phyloP scores from a whole-genome alignment of 2,329 filamentous ascomycete genomes.

The Aureobasidium namibiae region DNA sequence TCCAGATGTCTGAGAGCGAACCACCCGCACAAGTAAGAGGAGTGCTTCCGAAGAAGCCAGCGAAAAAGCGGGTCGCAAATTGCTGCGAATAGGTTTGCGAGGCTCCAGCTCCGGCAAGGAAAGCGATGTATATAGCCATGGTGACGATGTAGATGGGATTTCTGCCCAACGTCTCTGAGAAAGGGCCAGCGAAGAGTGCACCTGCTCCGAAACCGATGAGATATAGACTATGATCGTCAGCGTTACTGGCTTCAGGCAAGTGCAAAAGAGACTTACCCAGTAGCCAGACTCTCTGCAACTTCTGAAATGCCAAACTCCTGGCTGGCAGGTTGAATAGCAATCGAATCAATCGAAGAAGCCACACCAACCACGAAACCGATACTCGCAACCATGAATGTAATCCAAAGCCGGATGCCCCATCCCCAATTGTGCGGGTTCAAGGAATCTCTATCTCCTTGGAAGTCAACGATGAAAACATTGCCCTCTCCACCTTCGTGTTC shows the following conservation, averaged over 20 bases:
- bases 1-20: constrained; percentile 40
- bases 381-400: constrained; percentile 27
- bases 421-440: constrained; percentile 32
- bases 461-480: constrained; percentile 32
- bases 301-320: constrained; percentile 41
- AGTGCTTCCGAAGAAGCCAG: constrained; percentile 40
- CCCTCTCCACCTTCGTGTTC: constrained; percentile 30
- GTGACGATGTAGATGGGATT: constrained; percentile 43
- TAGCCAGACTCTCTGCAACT: constrained; percentile 44
- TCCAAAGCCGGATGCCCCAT: constrained; percentile 21
- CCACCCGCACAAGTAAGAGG: constrained; percentile 40
- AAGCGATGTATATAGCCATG: constrained; percentile 40
- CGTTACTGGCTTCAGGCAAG: rapidly evolving
- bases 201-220: constrained; percentile 38
- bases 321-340: constrained; percentile 38
- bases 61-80: constrained; percentile 42
- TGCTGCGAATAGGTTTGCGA: constrained; percentile 40
- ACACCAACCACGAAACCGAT: constrained; percentile 45
- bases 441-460: constrained; percentile 28
- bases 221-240: constrained; percentile 19
- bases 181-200: constrained; percentile 40
- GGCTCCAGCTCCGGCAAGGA: constrained; percentile 41
- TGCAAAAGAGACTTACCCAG: constrained; percentile 22
- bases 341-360: constrained; percentile 47
- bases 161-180: constrained; percentile 37